Base-by-base conservation (phyloP, 2,329 filamentous ascomycete genomes). In the Xylariomycetidae sp. region DNA sequence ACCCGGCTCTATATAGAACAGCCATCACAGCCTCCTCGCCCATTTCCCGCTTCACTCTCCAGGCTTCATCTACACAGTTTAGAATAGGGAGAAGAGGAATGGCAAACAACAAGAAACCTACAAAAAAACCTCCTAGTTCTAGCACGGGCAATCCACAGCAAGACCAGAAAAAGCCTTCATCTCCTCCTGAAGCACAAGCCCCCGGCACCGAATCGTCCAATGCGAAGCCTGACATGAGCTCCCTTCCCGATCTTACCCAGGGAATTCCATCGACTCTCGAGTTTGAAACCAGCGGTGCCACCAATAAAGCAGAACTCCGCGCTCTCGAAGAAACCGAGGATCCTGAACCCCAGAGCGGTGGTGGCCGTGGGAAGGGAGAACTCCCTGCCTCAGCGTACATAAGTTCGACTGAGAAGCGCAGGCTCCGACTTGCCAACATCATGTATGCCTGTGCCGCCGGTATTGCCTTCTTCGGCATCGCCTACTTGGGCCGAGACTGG, bases 201-300 rank as follows among this genome's bases (percentile, higher is more conserved):
- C n/a, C n/a, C n/a, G n/a, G n/a, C n/a, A n/a, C 63, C 34, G 61
- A 67, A 27, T 43, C 59, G 30, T 61, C 67, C 32, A 61, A 66
- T 32, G 49, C 64, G 38, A 65, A 72, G 46, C 69, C 78, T 33
- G 74, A 82, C 51, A 44, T 57, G 8, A 43, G 37, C 30, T 82
- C 86, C 33, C 76, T 96, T 10, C 90, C 90, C 33, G 89, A 97
- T 57, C 72, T 97, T 27, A 92, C 88, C n/a, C 82, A 90, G 54
- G 90, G 90, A 44, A 94, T 97, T 42, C 90, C 90, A 0, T 95
- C 89, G 2, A 95, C 89, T 1, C 73, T 96, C 35, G 85, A 82
- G 36, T 82, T 82, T 39, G 90, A 96, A 62, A 75, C 82, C 36
- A 62, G 66, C 1, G 61, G 66, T 40, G 58, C 63, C n/a, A 63